Base-by-base conservation (phyloP, 139 green algal species). In the Chlorella sorokiniana region DNA sequence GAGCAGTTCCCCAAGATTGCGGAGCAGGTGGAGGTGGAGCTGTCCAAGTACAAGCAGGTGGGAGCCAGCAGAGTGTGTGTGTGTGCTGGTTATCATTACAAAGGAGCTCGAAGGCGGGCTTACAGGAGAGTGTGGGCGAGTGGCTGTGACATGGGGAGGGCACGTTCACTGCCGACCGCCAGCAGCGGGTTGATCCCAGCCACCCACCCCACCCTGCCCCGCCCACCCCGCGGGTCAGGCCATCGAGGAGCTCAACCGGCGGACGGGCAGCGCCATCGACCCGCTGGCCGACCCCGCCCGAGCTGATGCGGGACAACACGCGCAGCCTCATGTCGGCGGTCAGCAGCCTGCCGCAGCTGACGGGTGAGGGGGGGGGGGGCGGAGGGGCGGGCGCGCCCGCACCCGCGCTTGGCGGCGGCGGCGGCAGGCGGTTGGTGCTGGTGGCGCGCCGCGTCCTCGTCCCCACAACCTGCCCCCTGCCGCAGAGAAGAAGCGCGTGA, bases 171-270 rank as follows among this genome's bases (percentile, higher is more conserved):
- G n/a, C n/a, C n/a, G n/a, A n/a, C n/a, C n/a, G n/a, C n/a, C n/a
- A n/a, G n/a, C n/a, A n/a, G n/a, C n/a, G n/a, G n/a, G n/a, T n/a
- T n/a, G n/a, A n/a, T 29, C 71, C 5, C 25, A 33, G 33, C 71
- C 5, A 6, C 48, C 16, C 1, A n/a, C 71, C 51, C 11, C 38
- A 22, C 23, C 7, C 20, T 0, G 22, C 35, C 35, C 27, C 35
- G 0, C 42, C 4, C 27, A 51, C 22, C 14, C 2, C 62, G 16
- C 25, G 29, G 14, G 20, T 37, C 83, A 88, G 59, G 92, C 94
- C 3, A 91, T 99, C 51, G 93, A 98, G 75, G 95, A 98, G 38
- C 91, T 99, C 35, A 99, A 98, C 84, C 84, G 86, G 31, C 85
- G 93, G 79, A 93, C 94, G 20, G 89, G 85, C 37, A 82, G 85